Evolutionary conservation across 768 basidiomycete species (phyloP), one percentile per base, ranked within the genome.

Genomic region (Xerocomus potaroensis): DNA sequence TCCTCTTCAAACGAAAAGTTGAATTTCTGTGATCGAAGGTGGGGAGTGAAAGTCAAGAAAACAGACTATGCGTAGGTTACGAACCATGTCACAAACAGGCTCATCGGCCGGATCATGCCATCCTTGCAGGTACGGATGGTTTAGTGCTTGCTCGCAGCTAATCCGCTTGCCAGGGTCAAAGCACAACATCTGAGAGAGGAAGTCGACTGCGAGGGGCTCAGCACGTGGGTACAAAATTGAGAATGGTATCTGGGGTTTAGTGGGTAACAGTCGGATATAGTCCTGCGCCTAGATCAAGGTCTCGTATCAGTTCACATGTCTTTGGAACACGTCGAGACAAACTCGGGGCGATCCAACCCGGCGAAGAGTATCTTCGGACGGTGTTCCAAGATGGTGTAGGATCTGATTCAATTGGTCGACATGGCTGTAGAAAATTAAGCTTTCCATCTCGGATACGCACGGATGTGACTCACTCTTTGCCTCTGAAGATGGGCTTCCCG

Each of bases 391-490:
- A 61, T 94, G 91, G 67, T 98, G 94, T 30, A 99, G 75, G 61
- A 99, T 97, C 68, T 96, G 92, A 63, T 98, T 98, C 43, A 98
- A 76, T 66, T 99, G 96, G 65, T 99, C 96, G 45, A 99, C 95
- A 63, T 99, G 98, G 63, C 90, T 91, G 59, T 8, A 45, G 14
- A 43, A 31, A 51, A 14, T 50, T 26, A 39, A 43, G 23, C 33
- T 50, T 38, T 46, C 35, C 9, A 23, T 7, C 16, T 32, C 23
- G 3, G 14, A 21, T 16, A 23, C 4, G 27, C 19, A 5, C n/a
- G 30, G 21, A 7, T 31, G 11, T 27, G 9, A 73, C 89, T 64
- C 63, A 94, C 91, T 98, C 96, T 74, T 92, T 76, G 44, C 96
- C 96, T 70, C 97, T 98, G 75, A 86, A 96, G 54, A 96, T 89